Base-by-base conservation (phyloP, 306 rosid genomes). In the Pterocarpus macrocarpus region DNA sequence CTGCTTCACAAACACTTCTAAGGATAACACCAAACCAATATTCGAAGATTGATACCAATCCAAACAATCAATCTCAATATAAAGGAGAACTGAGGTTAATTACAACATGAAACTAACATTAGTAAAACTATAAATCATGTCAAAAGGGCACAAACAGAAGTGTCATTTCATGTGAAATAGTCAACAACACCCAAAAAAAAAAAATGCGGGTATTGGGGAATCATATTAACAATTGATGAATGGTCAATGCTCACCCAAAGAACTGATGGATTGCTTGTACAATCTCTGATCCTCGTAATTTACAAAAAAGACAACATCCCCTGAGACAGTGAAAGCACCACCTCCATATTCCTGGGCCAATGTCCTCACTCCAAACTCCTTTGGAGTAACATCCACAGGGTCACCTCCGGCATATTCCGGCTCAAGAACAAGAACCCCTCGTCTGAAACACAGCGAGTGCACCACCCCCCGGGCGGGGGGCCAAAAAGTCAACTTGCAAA, bases 341-440 rank as follows among this genome's bases (percentile, higher is more conserved):
- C 97, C 98, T 41, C 98, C 98, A 80, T 93, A 96, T 71, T 96
- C 99, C 84, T 93, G 99, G 32, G 97, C 93, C 88, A 90, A n/a
- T 22, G 90, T 90, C 82, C 99, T 90, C 73, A 96, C 99, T 63
- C 89, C 92, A 68, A 85, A 93, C 55, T 90, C 97, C 78, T 88
- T 90, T 2, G 97, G 98, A 81, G 98, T 93, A 78, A 96, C 82
- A 79, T 93, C 99, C 65, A 89, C 83, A 50, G 94, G 82, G 33
- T 86, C 97, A 7, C 78, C 90, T 22, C 86, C 94, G 1, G 85
- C 74, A 5, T 81, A 88, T 73, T 89, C 90, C 5, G 93, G 72
- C 85, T 96, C 97, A 68, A 86, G 87, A 66, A 90, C 98, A 59
- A 96, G 97, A 81, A 92, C 99, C 4, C 77, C 91, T 16, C 99